Evolutionary conservation across 805 yeast genomes (phyloP), one percentile per base, ranked within the genome.

Genomic region (Saturnispora gosingensis): DNA sequence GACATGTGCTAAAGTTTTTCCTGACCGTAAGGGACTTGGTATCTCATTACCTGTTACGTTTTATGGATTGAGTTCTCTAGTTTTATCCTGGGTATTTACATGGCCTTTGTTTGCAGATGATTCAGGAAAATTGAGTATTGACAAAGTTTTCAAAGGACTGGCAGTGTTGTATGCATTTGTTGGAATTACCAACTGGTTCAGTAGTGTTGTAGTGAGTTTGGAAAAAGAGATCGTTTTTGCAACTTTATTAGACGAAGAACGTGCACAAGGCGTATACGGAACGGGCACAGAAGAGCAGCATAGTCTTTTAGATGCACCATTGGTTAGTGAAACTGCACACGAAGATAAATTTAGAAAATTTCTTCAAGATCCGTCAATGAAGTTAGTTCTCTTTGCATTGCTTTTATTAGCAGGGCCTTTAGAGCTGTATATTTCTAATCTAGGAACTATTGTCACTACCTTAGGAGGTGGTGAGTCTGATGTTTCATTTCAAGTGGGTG

Each of bases 21-120:
- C 95, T 0, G 71, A 78, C 39, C 73, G 75, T 46, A 86, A 88
- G 53, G 84, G 95, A 2, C 67, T 91, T 51, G 85, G 96, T 32
- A 88, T 91, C 43, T 84, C 95, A 49, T 75, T 85, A 44, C 99
- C 99, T 0, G 90, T 91, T 2, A 79, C 95, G 0, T 84, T 84
- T 56, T 90, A 85, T 65, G 99, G 98, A 1, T 61, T 88, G 30
- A 84, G 95, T 5, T 78, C 95, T 2, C 70, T 93, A 51, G 66
- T 90, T 46, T 84, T 86, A 3, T 76, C 96, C 0, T 89, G 82
- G 32, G 63, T 62, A 78, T 44, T 66, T 78, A 62, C 77, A 73
- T 53, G 62, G 74, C 24, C 56, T 58, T 7, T 69, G 71, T 81
- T 67, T 48, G 60, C 55, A 22, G 35, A 54, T 4, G 56, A 55